These are phyloP conservation scores for Trifolium dubium DNA, from an alignment of 306 rosid genomes.

Conservation along the genomic window DNA sequence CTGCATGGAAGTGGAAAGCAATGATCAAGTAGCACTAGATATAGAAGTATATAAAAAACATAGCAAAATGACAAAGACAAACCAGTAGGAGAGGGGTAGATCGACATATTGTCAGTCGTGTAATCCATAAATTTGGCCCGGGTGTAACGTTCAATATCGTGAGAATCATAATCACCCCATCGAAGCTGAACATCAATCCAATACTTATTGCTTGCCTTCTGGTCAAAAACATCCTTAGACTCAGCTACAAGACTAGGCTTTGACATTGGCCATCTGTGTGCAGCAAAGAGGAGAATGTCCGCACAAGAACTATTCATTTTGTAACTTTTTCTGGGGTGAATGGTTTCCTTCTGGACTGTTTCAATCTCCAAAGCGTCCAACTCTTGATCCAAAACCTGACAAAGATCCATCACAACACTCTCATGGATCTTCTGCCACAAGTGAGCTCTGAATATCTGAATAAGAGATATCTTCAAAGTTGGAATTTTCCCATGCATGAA, in stretches of 20 bases:
- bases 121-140: constrained; percentile 99
- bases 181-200: constrained; percentile 99
- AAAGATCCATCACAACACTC: constrained; percentile 99
- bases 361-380: constrained; percentile 98
- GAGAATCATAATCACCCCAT: constrained; percentile 99
- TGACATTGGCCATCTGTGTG: constrained; percentile 99
- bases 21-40: constrained; percentile 8
- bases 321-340: constrained; percentile 98
- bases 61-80: neutral
- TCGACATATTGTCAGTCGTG: constrained; percentile 98
- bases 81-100: constrained; percentile 99
- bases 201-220: constrained; percentile 96
- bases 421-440: constrained; percentile 99
- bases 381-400: constrained; percentile 99
- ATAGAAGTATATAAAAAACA: neutral
- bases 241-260: constrained; percentile 99
- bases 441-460: constrained; percentile 98
- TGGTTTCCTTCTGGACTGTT: constrained; percentile 98
- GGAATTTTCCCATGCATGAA: constrained; percentile 99
- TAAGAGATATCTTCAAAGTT: constrained; percentile 93
- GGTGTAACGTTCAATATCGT: constrained; percentile 97
- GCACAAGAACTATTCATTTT: constrained; percentile 99
- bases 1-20: constrained; percentile 49
- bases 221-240: constrained; percentile 98
- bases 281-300: constrained; percentile 94